These are phyloP conservation scores for Scheffersomyces amazonensis DNA, from an alignment of 805 yeast species.

Conservation along the genomic window DNA sequence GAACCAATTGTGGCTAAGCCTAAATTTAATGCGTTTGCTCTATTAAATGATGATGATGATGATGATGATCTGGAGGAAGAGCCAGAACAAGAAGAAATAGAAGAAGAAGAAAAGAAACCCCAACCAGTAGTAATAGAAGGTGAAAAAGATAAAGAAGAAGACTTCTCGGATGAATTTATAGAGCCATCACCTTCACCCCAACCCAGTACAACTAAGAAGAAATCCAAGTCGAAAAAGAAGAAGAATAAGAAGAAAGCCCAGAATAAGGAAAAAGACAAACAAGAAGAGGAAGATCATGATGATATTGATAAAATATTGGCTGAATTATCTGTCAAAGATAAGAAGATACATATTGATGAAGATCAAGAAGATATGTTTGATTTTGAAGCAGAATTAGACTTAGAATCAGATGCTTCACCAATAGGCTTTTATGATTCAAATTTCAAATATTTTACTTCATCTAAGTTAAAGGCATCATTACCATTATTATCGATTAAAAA, in stretches of 20 bases:
- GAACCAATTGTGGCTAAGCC: slow-evolving; percentile 12
- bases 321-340: slow-evolving; percentile 32
- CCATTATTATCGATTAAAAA: slow-evolving; percentile 42
- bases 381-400: slow-evolving; percentile 23
- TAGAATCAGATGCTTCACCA: slow-evolving; percentile 17
- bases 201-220: slow-evolving; percentile 4
- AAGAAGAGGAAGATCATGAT: slow-evolving; percentile 37
- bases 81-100: slow-evolving; percentile 11
- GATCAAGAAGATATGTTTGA: slow-evolving; percentile 23
- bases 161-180: slow-evolving; percentile 10
- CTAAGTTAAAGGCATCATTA: slow-evolving; percentile 38
- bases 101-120: slow-evolving; percentile 11
- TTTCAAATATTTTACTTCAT: slow-evolving; percentile 43
- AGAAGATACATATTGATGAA: slow-evolving; percentile 8
- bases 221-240: slow-evolving; percentile 18
- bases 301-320: slow-evolving; percentile 56
- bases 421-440: slow-evolving; percentile 42
- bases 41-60: slow-evolving; percentile 31
- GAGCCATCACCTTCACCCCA: slow-evolving; percentile 4
- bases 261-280: slow-evolving; percentile 4
- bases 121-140: slow-evolving; percentile 10
- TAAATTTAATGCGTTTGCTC: slow-evolving; percentile 44
- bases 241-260: slow-evolving; percentile 13
- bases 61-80: slow-evolving; percentile 16
- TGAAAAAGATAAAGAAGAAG: slow-evolving; percentile 7